A percentile compares a stretch with the other conserved stretches of the same genome.
These are phyloP conservation scores for Neovahlkampfia damariscottae DNA, from an alignment of 78 protist genomes.

Conservation along the genomic window DNA sequence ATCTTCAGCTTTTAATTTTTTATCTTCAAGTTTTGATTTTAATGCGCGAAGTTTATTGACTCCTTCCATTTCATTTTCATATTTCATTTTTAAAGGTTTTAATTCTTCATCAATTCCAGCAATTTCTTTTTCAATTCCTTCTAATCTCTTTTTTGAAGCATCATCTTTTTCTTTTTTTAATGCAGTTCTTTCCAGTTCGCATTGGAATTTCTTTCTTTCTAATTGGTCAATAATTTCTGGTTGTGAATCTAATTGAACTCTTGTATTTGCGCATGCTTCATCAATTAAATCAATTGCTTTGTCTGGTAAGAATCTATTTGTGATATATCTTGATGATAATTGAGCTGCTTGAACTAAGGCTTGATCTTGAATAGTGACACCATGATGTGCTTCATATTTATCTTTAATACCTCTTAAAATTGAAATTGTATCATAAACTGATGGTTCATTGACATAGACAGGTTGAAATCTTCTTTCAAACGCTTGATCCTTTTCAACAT, in stretches of 20 bases:
- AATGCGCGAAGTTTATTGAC: constrained; percentile 52
- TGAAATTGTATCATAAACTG: constrained; percentile 81
- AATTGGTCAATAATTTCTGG: constrained; percentile 83
- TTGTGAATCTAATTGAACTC: constrained; percentile 87
- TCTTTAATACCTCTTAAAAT: constrained; percentile 93
- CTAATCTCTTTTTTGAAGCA: constrained; percentile 39
- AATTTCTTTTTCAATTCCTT: constrained; percentile 41
- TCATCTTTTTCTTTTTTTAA: constrained; percentile 26
- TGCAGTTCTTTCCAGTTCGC: constrained; percentile 83
- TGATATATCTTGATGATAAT: constrained; percentile 82
- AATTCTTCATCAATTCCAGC: constrained; percentile 52
- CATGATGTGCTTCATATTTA: constrained; percentile 81
- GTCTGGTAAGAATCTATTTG: constrained; percentile 93
- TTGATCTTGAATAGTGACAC: constrained; percentile 82
- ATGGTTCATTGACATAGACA: constrained; percentile 88
- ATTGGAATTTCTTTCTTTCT: constrained; percentile 70
- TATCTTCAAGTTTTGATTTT: constrained; percentile 52
- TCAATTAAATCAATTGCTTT: constrained; percentile 97
- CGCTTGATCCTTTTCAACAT: constrained; percentile 97
- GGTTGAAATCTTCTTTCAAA: constrained; percentile 93
- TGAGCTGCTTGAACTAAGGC: constrained; percentile 90
- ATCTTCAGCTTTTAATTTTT: constrained; percentile 36
- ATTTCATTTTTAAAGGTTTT: constrained; percentile 50
- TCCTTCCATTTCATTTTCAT: constrained; percentile 62
- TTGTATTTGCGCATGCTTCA: constrained; percentile 82